These are phyloP conservation scores for Triticum turgidum DNA, from an alignment of 176 grass and related monocot species.

Conservation along the genomic window DNA sequence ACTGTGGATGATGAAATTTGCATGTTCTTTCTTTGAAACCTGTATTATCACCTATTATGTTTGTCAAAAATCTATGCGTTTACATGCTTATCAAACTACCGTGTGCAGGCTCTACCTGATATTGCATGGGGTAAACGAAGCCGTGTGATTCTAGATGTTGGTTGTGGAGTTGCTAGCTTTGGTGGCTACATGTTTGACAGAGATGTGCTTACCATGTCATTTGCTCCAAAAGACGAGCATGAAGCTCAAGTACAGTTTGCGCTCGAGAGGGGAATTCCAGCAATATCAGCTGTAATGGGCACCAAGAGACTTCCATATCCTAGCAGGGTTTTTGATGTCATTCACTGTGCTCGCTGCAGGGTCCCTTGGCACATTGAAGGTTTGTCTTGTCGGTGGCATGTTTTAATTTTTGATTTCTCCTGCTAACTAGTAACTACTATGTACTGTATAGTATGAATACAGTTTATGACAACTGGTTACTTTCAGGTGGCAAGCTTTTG, in stretches of 20 bases:
- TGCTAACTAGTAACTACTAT: not conserved
- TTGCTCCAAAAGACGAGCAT: constrained; percentile 99
- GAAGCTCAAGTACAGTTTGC: constrained; percentile 99
- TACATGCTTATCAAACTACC: not conserved
- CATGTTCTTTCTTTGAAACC: not conserved
- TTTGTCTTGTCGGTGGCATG: constrained; percentile 35
- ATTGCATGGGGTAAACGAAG: constrained; percentile 93
- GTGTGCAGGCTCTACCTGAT: constrained; percentile 70
- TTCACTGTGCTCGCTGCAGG: constrained; percentile 93
- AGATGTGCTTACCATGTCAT: constrained; percentile 95
- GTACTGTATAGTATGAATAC: not conserved
- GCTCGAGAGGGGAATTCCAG: constrained; percentile 95
- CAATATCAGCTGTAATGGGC: constrained; percentile 99
- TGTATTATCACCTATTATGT: not conserved
- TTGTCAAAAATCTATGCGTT: not conserved
- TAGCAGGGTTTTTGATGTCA: constrained; percentile 83
- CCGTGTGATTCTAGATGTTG: constrained; percentile 87
- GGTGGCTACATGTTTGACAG: constrained; percentile 98
- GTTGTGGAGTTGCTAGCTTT: constrained; percentile 98
- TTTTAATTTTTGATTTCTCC: not conserved
- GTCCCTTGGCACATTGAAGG: constrained; percentile 99
- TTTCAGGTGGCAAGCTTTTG: constrained; percentile 90
- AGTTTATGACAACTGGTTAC: constrained; percentile 2
- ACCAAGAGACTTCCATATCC: constrained; percentile 96
- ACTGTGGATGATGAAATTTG: not conserved